These are phyloP conservation scores for Tothia fuscella DNA, from an alignment of 2,329 filamentous ascomycete genomes.

Conservation along the genomic window DNA sequence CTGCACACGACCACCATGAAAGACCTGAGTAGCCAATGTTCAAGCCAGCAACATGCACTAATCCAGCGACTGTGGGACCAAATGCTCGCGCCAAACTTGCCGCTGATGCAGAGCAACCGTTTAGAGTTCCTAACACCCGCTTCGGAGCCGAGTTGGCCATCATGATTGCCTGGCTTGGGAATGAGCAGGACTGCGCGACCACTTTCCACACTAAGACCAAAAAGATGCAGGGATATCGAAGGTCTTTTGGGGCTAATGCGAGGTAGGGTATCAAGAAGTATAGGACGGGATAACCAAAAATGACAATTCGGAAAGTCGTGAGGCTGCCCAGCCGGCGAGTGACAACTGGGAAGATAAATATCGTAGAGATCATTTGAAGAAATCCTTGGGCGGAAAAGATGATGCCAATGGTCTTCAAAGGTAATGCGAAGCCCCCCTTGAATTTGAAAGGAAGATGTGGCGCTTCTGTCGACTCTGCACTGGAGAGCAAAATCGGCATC, in stretches of 20 bases:
- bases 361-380: constrained; percentile 78
- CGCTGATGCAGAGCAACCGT: constrained; percentile 81
- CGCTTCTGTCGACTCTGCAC: constrained; percentile 39
- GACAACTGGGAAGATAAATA: constrained; percentile 71
- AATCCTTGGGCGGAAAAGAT: constrained; percentile 81
- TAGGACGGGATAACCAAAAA: constrained; percentile 72
- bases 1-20: constrained; percentile 83
- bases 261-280: constrained; percentile 86
- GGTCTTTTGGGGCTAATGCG: constrained; percentile 60
- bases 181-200: constrained; percentile 80
- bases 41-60: constrained; percentile 71
- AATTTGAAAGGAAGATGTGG: constrained; percentile 73
- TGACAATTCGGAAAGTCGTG: constrained; percentile 68
- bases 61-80: constrained; percentile 76
- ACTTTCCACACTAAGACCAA: constrained; percentile 79
- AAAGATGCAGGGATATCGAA: constrained; percentile 67
- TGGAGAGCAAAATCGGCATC: constrained; percentile 82
- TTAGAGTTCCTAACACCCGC: constrained; percentile 78
- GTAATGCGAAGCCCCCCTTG: constrained; percentile 70
- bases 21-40: constrained; percentile 73
- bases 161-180: constrained; percentile 81
- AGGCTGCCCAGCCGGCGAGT: constrained; percentile 66
- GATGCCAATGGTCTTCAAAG: constrained; percentile 72
- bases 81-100: constrained; percentile 82
- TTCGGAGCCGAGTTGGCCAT: constrained; percentile 79